Evolutionary conservation across 331 rosid genomes (phyloP).

Genomic region (Stylosanthes scabra): DNA sequence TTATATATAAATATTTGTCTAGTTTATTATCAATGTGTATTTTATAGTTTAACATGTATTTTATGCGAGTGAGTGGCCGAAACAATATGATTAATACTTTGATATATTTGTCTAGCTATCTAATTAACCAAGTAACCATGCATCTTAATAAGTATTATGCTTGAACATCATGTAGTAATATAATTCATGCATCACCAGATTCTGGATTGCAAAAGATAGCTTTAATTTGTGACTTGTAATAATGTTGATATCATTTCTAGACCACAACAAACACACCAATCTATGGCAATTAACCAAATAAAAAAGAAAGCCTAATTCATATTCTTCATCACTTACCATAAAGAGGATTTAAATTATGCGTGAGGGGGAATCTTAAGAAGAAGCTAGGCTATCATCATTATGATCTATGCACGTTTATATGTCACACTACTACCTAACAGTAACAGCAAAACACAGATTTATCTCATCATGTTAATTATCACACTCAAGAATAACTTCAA

Average conservation of each 20-base stretch:
- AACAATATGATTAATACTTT: too few relatives aligned
- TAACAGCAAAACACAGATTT: background rate
- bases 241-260: background rate
- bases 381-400: conserved; percentile 41
- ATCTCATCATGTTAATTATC: background rate
- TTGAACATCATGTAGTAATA: too few relatives aligned
- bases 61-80: too few relatives aligned
- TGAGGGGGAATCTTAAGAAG: conserved; percentile 33
- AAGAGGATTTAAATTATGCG: too few relatives aligned
- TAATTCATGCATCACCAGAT: too few relatives aligned
- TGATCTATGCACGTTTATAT: conserved; percentile 36
- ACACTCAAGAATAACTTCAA: conserved; percentile 22
- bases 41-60: too few relatives aligned
- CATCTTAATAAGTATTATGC: too few relatives aligned
- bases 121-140: too few relatives aligned
- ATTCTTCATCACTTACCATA: background rate
- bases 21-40: too few relatives aligned
- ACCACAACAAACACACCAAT: background rate
- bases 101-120: too few relatives aligned
- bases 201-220: too few relatives aligned
- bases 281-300: background rate
- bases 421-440: conserved; percentile 53
- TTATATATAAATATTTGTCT: too few relatives aligned
- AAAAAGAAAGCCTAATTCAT: background rate
- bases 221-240: background rate